Evolutionary conservation across 2,329 filamentous ascomycete species (phyloP), one percentile per base, ranked within the genome.

Genomic region (Monilinia fructigena): DNA sequence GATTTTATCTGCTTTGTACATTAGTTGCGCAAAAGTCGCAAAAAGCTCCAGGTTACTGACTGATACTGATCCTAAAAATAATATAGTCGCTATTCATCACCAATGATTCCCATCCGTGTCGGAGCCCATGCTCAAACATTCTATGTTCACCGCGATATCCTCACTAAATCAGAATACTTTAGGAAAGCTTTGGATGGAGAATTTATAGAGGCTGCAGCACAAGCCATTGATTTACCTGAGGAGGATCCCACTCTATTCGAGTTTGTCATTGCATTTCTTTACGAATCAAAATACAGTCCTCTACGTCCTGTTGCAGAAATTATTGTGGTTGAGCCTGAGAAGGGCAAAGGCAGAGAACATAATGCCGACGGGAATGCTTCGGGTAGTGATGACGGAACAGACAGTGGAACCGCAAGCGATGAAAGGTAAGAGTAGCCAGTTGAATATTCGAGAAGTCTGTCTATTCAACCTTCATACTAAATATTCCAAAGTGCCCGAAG

Each of bases 241-340:
- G 82, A 84, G 67, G 78, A 83, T 68, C 81, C 82, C 3, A 78
- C 79, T 64, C 79, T 82, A 56, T 84, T 85, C 68, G 80, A 82
- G 66, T 82, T 83, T 68, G 73, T 84, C 53, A 75, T 85, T 47
- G 80, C 81, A n/a, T 83, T 79, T 61, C 74, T 83, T 16, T 83
- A 83, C 69, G 81, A 83, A 69, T 78, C 77, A 26, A 78, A 74
- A 65, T 83, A 80, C 69, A 75, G 78, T 4, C 82, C 82, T 47
- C 80, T 82, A 66, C 79, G 75, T 68, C 75, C 81, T n/a, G 75
- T 77, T 45, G 76, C 80, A 3, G 77, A 77, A 31, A 54, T 31
- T 54, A 42, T 58, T 68, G 67, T 71, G 47, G 66, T 61, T 2
- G 70, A 71, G 55, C 67, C 74, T 26, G 77, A 79, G 26, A 73